These are phyloP conservation scores for Coleophoma cylindrospora DNA, from an alignment of 2,329 filamentous ascomycete species.

Conservation along the genomic window DNA sequence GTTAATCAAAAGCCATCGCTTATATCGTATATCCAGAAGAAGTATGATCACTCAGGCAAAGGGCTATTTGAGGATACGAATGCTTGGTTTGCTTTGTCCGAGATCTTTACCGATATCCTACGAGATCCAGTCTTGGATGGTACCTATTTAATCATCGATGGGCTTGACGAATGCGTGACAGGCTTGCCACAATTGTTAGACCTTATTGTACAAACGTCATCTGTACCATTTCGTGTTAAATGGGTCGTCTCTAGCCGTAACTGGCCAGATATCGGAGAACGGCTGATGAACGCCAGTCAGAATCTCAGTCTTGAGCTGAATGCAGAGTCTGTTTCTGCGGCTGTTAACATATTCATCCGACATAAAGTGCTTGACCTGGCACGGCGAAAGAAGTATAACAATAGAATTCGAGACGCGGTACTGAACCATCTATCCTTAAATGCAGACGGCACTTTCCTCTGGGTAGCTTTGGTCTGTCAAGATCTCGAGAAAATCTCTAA, in stretches of 20 bases:
- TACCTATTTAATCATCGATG: constrained; percentile 37
- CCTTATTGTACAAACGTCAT: constrained; percentile 24
- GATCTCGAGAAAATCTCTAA: too few relatives aligned
- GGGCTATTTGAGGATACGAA: constrained; percentile 34
- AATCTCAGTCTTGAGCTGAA: too few relatives aligned
- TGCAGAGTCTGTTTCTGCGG: too few relatives aligned
- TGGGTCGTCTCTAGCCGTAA: constrained; percentile 28
- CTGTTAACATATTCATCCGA: too few relatives aligned
- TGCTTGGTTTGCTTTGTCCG: constrained; percentile 29
- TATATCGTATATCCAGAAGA: constrained; percentile 27
- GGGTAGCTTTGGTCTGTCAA: too few relatives aligned
- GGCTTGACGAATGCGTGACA: constrained; percentile 38
- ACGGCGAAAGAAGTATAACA: too few relatives aligned
- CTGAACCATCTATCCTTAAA: too few relatives aligned
- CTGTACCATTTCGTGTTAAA: constrained; percentile 24
- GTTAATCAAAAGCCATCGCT: constrained; percentile 27
- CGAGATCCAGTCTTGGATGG: constrained; percentile 23
- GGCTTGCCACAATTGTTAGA: constrained; percentile 28
- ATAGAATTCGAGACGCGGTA: too few relatives aligned
- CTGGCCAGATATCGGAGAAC: too few relatives aligned
- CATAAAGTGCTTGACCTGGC: too few relatives aligned
- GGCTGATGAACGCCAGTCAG: too few relatives aligned
- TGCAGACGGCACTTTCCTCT: too few relatives aligned
- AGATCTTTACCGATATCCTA: constrained; percentile 35
- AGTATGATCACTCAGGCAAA: constrained; percentile 29